phyloP scores from a whole-genome alignment of 805 yeast genomes.

The Candida namnaoensis region DNA sequence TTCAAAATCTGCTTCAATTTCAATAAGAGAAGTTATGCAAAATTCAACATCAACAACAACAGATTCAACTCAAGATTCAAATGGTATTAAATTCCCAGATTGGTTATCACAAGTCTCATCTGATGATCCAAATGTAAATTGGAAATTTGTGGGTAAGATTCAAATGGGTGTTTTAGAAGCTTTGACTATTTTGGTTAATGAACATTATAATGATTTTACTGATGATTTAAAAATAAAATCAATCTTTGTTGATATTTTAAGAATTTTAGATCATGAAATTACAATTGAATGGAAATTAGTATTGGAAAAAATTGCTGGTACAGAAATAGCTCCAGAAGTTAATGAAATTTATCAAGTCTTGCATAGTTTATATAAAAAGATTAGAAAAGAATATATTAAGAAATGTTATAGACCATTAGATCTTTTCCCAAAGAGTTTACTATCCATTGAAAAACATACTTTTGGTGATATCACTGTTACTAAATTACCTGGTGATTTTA shows the following conservation, averaged over 20 bases:
- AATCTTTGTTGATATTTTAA: slow-evolving; percentile 54
- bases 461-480: not conserved
- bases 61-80: slow-evolving; percentile 12
- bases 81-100: slow-evolving; percentile 34
- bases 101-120: slow-evolving; percentile 38
- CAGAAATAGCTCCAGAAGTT: slow-evolving; percentile 16
- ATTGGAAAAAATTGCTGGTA: slow-evolving; percentile 7
- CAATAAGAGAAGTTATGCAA: slow-evolving; percentile 29
- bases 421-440: slow-evolving; percentile 9
- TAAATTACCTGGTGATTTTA: slow-evolving; percentile 25
- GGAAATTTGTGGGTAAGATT: slow-evolving; percentile 63
- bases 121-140: slow-evolving; percentile 44
- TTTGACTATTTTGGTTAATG: slow-evolving; percentile 56
- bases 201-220: slow-evolving; percentile 68
- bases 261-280: slow-evolving; percentile 60
- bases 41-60: slow-evolving; percentile 5
- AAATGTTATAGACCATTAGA: slow-evolving; percentile 55
- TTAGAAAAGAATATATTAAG: slow-evolving; percentile 63
- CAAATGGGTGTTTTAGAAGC: slow-evolving; percentile 80
- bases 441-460: not conserved
- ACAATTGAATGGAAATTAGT: slow-evolving; percentile 38
- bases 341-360: slow-evolving; percentile 19
- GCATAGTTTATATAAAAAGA: slow-evolving; percentile 45
- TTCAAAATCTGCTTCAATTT: slow-evolving; percentile 51
- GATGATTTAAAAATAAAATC: slow-evolving; percentile 55